Evolutionary conservation across 345 rosid genomes (phyloP), one percentile per base, ranked within the genome.

Genomic region (Tarenaya hassleriana): DNA sequence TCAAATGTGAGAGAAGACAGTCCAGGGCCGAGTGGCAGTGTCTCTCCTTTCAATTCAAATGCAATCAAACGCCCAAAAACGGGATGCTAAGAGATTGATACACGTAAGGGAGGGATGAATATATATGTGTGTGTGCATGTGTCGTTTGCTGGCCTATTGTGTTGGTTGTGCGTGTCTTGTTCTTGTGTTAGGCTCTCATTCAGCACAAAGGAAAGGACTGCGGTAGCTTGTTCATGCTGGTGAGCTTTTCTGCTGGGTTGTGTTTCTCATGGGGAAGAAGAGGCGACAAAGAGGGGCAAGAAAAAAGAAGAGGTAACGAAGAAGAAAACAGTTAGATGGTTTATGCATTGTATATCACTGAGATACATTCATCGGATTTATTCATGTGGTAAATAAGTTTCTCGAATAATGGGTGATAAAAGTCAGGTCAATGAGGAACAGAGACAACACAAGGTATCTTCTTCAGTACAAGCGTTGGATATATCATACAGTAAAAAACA

Each of bases 61-160:
- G 85, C 97, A 49, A 84, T 90, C 88, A 92, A 92, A 73, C 96
- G 98, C 32, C 94, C 95, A 1, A 92, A 92, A 71, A 88, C 95
- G 1, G 95, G 95, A 39, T 80, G 89, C 64, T 91, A 62, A 69
- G 57, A 65, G 49, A 42, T 42, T 1, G 33, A 17, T 55, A 40
- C 34, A 50, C 9, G 27, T 27, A 21, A 41, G 17, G 16, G 40
- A 35, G 40, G 11, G 40, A 35, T 35, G 10, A 35, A 35, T 7
- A 35, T 7, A 10, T 9, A 35, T 33, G 35, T 33, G 39, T 58
- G 55, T 58, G 41, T 37, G 64, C 52, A 34, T 66, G 51, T 50
- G n/a, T n/a, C n/a, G n/a, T n/a, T n/a, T n/a, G n/a, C 44, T 41
- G 5, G 55, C 17, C 60, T 58, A 24, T 58, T 44, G 60, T 65